Percentiles rank a stretch among this genome's conserved stretches.
These are phyloP conservation scores for Aureobasidium subglaciale DNA, from an alignment of 2,329 filamentous ascomycete genomes.

Conservation along the genomic window DNA sequence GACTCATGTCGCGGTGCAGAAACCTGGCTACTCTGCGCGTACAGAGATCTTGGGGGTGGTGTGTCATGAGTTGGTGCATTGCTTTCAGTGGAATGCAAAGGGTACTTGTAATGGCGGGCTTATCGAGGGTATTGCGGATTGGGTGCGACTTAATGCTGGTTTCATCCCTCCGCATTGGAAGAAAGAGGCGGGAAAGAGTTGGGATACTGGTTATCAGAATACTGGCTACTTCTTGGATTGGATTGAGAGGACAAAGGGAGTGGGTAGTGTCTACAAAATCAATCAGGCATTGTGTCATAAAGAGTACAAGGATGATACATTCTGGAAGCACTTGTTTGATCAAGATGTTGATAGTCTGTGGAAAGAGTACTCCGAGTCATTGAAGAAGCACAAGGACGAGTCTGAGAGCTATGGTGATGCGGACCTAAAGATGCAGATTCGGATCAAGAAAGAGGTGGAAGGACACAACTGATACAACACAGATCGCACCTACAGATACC, in stretches of 20 bases:
- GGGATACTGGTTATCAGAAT: slow-evolving; percentile 84
- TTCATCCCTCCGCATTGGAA: slow-evolving; percentile 82
- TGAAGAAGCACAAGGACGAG: slow-evolving; percentile 29
- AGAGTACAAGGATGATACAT: slow-evolving; percentile 56
- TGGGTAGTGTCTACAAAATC: slow-evolving; percentile 48
- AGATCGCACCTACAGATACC: not conserved
- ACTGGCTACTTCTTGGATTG: slow-evolving; percentile 90
- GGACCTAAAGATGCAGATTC: slow-evolving; percentile 11
- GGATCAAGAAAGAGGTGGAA: slow-evolving; percentile 6
- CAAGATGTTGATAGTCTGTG: slow-evolving; percentile 62
- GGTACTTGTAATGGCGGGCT: slow-evolving; percentile 58
- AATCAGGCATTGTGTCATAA: slow-evolving; percentile 59
- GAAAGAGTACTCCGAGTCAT: slow-evolving; percentile 57
- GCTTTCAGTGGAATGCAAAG: slow-evolving; percentile 71
- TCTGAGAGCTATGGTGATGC: slow-evolving; percentile 18
- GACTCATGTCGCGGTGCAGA: slow-evolving; percentile 4
- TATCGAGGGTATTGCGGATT: slow-evolving; percentile 89
- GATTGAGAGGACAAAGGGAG: slow-evolving; percentile 58
- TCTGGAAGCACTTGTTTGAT: slow-evolving; percentile 66
- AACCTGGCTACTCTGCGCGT: slow-evolving; percentile 36
- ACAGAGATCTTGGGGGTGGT: slow-evolving; percentile 70
- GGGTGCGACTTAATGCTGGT: slow-evolving; percentile 69
- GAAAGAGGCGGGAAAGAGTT: slow-evolving; percentile 48
- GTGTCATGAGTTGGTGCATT: slow-evolving; percentile 90
- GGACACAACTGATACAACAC: not conserved